Conservation (phyloP, 345 rosid genomes). For the Acer yangbiense region DNA sequence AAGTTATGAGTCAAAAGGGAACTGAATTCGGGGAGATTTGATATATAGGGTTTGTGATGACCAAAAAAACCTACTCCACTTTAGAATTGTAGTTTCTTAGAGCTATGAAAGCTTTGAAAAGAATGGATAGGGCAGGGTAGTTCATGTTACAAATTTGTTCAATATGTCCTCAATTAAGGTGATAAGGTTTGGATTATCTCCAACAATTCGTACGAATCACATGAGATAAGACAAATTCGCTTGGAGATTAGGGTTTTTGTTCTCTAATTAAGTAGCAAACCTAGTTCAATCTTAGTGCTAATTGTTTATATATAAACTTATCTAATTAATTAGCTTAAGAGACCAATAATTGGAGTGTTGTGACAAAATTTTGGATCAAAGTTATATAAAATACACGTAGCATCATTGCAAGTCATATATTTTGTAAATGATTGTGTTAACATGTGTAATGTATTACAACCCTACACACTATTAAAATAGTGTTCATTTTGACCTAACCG, state of each 20-base stretch:
- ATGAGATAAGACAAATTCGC: background rate
- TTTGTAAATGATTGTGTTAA: too few species aligned
- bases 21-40: slow-evolving; percentile 28
- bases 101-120: background rate
- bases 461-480: too few species aligned
- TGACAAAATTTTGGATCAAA: background rate
- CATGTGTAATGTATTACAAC: too few species aligned
- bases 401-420: too few species aligned
- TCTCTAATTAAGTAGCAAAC: too few species aligned
- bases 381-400: too few species aligned
- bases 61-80: slow-evolving; percentile 12
- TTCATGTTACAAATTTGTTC: background rate
- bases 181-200: background rate
- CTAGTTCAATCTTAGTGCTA: too few species aligned
- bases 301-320: too few species aligned
- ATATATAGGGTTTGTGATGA: background rate
- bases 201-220: background rate
- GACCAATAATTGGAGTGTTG: background rate
- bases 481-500: too few species aligned
- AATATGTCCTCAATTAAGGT: background rate
- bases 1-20: slow-evolving; percentile 26
- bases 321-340: background rate
- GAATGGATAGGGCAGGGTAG: background rate
- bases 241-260: too few species aligned
- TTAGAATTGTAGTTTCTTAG: background rate